Conservation (phyloP, 2,329 filamentous ascomycete species). For the Aciculosporium take region DNA sequence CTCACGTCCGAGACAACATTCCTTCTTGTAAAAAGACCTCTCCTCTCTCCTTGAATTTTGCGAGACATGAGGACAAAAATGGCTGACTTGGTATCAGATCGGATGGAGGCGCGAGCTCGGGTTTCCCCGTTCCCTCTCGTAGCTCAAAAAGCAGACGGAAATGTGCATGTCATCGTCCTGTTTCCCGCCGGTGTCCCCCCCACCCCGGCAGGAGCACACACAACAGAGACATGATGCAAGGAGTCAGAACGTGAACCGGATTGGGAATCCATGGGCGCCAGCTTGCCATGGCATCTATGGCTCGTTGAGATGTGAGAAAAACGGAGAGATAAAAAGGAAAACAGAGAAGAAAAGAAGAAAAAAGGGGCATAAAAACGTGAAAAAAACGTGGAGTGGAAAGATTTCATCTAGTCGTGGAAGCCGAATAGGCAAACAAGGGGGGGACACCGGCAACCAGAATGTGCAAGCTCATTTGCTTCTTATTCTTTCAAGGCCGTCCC, state of each 20-base stretch:
- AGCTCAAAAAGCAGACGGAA: not conserved
- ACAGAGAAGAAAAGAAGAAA: not conserved
- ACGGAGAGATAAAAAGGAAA: not conserved
- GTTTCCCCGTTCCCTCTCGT: too few species aligned
- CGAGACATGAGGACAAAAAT: too few species aligned
- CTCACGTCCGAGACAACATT: too few species aligned
- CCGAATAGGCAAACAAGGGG: not conserved
- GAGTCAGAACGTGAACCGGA: constrained; percentile 5
- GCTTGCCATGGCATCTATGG: constrained; percentile 21
- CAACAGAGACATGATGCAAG: not conserved
- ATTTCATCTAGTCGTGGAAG: constrained; percentile 6
- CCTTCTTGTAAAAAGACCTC: not conserved
- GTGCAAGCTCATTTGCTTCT: constrained; percentile 20
- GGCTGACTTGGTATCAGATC: not conserved
- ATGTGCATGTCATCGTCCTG: not conserved
- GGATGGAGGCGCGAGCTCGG: too few species aligned
- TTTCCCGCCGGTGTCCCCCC: not conserved
- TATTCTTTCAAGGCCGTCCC: constrained; percentile 16
- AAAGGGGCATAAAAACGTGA: constrained; percentile 11
- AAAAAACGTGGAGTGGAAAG: constrained; percentile 19
- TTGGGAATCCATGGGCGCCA: constrained; percentile 11
- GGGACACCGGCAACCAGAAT: constrained; percentile 12
- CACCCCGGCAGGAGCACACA: not conserved
- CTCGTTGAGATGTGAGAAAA: constrained; percentile 12
- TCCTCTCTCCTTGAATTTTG: too few species aligned